Evolutionary conservation across 805 yeast species (phyloP), one percentile per base, ranked within the genome.

Genomic region (Candida sphagnicola): DNA sequence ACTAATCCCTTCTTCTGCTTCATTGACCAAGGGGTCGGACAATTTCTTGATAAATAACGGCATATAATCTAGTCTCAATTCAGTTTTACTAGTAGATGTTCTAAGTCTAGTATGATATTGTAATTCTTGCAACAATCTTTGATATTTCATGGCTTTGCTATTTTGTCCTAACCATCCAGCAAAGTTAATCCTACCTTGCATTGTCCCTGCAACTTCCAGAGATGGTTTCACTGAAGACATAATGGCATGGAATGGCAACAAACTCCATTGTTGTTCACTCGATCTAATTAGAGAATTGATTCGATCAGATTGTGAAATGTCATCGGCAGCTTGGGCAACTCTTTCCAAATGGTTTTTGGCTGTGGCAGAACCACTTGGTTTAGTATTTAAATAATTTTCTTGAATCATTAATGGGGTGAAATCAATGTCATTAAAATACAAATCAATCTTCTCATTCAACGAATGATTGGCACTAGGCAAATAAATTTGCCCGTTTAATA

Each of bases 361-460:
- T 8, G 69, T 46, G 40, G 65, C 54, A 13, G 67, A 62, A 18
- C 61, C 60, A 5, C 69, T 43, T 1, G 95, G 96, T 29, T 65
- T 66, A 0, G 95, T 81, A 25, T 63, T 64, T 35, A 87, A 60
- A 57, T 93, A 93, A 62, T 93, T 93, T 58, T 93, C 99, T 56
- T 91, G 97, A 38, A 93, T 77, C 98, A 93, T 91, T 44, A 91
- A 70, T 4, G 99, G 98, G 1, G 95, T 81, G 57, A 93, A 84
- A 55, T 89, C 96, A 62, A 87, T 85, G 61, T 93, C 99, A 60
- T 88, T 89, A 68, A 93, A 93, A 56, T 89, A 93, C 37, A 88
- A 72, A 50, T 85, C 91, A 53, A 91, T 81, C 56, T 88, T 85
- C 46, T 88, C 95, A 59, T 82, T 84, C 45, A 91, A 58, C 2